Evolutionary conservation across 1,284 basidiomycete species (phyloP).

Genomic region (Puccinia horiana): DNA sequence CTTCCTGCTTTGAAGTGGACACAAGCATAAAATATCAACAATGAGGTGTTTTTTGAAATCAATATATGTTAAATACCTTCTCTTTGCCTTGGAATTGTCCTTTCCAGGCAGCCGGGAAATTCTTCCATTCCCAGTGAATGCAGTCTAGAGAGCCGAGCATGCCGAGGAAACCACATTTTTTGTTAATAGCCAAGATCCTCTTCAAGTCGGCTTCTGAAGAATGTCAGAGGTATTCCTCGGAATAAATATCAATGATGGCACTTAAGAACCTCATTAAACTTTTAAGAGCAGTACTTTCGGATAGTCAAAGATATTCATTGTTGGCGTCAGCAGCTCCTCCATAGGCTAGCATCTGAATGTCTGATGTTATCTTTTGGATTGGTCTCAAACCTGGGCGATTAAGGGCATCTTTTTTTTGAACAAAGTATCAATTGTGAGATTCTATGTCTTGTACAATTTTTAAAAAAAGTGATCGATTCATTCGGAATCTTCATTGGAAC

Average conservation of each 20-base stretch:
- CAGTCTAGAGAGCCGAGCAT: conserved; percentile 23
- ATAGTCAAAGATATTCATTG: conserved; percentile 23
- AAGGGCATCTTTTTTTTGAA: not conserved
- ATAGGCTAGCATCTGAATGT: conserved; percentile 6
- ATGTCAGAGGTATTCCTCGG: not conserved
- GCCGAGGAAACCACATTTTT: not conserved
- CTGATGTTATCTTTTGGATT: conserved; percentile 1
- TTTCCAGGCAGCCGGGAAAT: not conserved
- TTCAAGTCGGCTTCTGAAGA: not conserved
- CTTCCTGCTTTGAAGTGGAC: too few relatives aligned
- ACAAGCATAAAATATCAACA: too few relatives aligned
- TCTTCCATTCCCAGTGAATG: conserved; percentile 20
- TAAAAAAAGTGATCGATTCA: not conserved
- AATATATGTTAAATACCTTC: too few relatives aligned
- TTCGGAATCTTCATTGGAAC: not conserved
- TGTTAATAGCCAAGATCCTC: not conserved
- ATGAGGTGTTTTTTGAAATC: too few relatives aligned
- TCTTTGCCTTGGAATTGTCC: conserved; percentile 4
- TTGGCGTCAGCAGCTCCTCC: not conserved
- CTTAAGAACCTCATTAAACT: not conserved
- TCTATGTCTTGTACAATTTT: not conserved
- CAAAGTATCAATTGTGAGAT: not conserved
- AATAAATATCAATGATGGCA: not conserved
- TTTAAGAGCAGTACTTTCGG: not conserved
- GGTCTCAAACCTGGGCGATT: not conserved